These are phyloP conservation scores for Penicillium dipodomyicola DNA, from an alignment of 495 filamentous ascomycete genomes.

Conservation along the genomic window DNA sequence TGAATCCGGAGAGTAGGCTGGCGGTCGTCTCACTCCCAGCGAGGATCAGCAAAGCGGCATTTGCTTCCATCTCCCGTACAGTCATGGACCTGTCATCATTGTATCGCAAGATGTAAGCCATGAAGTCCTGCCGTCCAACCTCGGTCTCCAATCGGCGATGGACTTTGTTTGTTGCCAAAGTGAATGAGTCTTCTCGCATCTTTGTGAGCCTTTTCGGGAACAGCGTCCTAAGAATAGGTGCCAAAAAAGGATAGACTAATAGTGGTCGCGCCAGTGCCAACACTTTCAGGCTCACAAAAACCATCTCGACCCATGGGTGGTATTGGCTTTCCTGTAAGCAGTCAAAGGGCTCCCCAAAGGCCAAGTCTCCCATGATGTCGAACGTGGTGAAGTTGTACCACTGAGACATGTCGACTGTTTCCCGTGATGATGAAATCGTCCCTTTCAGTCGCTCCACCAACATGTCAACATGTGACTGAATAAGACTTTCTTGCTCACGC, in stretches of 20 bases:
- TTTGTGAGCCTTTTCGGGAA: constrained; percentile 5
- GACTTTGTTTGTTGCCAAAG: constrained; percentile 19
- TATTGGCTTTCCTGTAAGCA: constrained; percentile 45
- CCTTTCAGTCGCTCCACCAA: constrained; percentile 6
- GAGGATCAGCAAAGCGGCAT: constrained; percentile 36
- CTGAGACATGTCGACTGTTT: constrained; percentile 38
- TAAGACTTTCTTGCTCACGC: constrained; percentile 35
- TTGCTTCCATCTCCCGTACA: constrained; percentile 42
- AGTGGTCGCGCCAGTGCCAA: neutral
- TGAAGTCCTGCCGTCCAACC: constrained; percentile 22
- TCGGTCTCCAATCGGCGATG: constrained; percentile 15
- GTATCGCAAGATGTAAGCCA: constrained; percentile 30
- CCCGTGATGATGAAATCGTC: neutral
- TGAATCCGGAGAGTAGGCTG: constrained; percentile 50
- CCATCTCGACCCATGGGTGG: constrained; percentile 43
- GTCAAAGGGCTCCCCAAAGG: constrained; percentile 52
- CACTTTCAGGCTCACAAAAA: constrained; percentile 21
- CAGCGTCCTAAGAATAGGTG: constrained; percentile 8
- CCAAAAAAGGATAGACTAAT: constrained; percentile 15
- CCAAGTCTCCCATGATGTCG: constrained; percentile 58
- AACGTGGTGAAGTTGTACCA: constrained; percentile 56
- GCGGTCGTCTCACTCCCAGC: constrained; percentile 53
- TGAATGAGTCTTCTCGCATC: constrained; percentile 15
- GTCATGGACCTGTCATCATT: constrained; percentile 31
- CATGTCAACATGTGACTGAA: constrained; percentile 19